Conservation (phyloP, 73 alveolate species). For the Breviolum minutum region DNA sequence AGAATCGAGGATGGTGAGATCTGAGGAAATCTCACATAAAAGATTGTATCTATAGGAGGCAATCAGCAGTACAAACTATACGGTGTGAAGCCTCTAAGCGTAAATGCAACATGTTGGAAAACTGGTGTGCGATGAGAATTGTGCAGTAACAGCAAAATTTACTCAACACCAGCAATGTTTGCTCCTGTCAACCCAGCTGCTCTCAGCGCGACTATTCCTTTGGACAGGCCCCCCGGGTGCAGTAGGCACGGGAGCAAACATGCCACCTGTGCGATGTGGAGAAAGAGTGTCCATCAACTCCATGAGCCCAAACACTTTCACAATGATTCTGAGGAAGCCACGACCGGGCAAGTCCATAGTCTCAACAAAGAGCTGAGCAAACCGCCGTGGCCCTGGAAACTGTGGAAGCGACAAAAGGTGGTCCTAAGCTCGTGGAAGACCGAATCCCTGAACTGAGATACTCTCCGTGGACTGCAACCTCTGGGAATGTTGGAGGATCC, state of each 20-base stretch:
- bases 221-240: not conserved
- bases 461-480: not conserved
- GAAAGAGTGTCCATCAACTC: not conserved
- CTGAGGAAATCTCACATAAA: too few relatives aligned
- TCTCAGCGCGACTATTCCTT: too few relatives aligned
- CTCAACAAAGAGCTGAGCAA: conserved; percentile 23
- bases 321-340: not conserved
- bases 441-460: too few relatives aligned
- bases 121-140: too few relatives aligned
- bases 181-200: too few relatives aligned
- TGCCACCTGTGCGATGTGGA: not conserved
- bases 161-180: too few relatives aligned
- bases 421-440: not conserved
- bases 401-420: conserved; percentile 15
- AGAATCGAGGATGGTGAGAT: too few relatives aligned
- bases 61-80: too few relatives aligned
- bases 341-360: not conserved
- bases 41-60: too few relatives aligned
- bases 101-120: too few relatives aligned
- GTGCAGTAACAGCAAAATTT: too few relatives aligned
- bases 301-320: not conserved
- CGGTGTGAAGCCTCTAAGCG: too few relatives aligned
- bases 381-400: conserved; percentile 41
- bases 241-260: not conserved
- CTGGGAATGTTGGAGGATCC: not conserved